phyloP scores from a whole-genome alignment of 768 basidiomycete genomes.

The Tulasnella sp. region DNA sequence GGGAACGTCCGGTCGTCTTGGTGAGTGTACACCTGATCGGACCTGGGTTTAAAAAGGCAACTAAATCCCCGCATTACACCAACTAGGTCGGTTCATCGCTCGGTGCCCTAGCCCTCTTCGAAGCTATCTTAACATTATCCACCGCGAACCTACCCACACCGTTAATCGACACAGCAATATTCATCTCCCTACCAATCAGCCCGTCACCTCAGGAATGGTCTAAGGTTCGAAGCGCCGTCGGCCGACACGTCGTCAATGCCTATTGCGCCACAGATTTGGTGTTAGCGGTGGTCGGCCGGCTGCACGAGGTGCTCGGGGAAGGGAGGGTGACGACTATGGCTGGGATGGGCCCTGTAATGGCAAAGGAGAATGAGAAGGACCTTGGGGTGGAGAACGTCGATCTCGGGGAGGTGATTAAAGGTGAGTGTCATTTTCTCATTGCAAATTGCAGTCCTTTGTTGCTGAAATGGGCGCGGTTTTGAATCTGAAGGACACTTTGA shows the following conservation, averaged over 20 bases:
- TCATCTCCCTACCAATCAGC: slow-evolving; percentile 33
- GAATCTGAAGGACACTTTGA: slow-evolving; percentile 1
- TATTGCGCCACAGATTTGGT: slow-evolving; percentile 31
- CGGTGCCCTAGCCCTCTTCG: slow-evolving; percentile 31
- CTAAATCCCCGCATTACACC: neutral
- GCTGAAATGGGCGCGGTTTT: neutral
- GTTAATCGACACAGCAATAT: slow-evolving; percentile 33
- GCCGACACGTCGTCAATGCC: slow-evolving; percentile 28
- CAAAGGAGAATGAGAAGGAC: neutral
- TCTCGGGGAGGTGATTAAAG: slow-evolving; percentile 26
- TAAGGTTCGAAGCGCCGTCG: slow-evolving; percentile 26
- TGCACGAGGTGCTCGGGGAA: slow-evolving; percentile 32
- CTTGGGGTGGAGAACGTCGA: slow-evolving; percentile 31
- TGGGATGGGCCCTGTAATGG: slow-evolving; percentile 27
- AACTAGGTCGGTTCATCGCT: slow-evolving; percentile 33
- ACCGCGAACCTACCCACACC: slow-evolving; percentile 22
- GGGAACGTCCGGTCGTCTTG: slow-evolving; percentile 33
- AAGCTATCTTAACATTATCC: slow-evolving; percentile 28
- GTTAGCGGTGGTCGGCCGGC: slow-evolving; percentile 29
- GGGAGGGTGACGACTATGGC: slow-evolving; percentile 26
- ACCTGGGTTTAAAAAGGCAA: no score
- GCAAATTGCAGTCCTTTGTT: neutral
- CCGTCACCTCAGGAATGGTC: slow-evolving; percentile 31
- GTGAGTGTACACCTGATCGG: slow-evolving; percentile 23
- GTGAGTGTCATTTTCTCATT: slow-evolving; percentile 13